Evolutionary conservation across 2,329 filamentous ascomycete genomes (phyloP), one percentile per base, ranked within the genome.

Genomic region (Trichoderma sp.): DNA sequence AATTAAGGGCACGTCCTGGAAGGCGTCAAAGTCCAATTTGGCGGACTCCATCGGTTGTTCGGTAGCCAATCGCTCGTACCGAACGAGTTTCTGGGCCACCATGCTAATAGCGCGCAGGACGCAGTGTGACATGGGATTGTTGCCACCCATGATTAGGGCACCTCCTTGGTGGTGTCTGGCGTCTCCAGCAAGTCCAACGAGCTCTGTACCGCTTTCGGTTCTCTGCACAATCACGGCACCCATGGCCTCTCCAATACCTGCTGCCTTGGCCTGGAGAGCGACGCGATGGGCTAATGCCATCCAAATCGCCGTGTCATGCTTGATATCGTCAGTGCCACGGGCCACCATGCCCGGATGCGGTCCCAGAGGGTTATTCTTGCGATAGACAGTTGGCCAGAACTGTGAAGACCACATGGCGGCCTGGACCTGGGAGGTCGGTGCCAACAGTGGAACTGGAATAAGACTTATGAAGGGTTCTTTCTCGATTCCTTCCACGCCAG

Each of bases 381-480:
- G 91, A 82, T 96, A 97, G 63, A 95, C 89, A 1, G 91, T 92
- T 14, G 93, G 93, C 93, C 93, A 97, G 80, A 93, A 95, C 76
- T 91, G 86, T 39, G 88, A 84, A 30, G 90, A 91, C 93, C 93
- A 96, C 79, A 89, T 84, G 30, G 88, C 88, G 9, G 93, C 92
- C 80, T 95, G 92, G 51, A 91, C 86, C 75, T 91, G 88, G 4
- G 92, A 95, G 6, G 91, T 94, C 2, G 93, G 93, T 28, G 93
- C 87, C 58, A 93, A 83, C 30, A 91, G 84, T 7, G 93, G 93
- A 14, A 96, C 91, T 0, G 89, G 87, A 70, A 93, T 88, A 70
- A 85, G 86, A 68, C 87, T 85, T 65, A 94, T 82, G 76, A 89
- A 89, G 60, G 89, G 83, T 61, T 86, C 83, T 63, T 84, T 82